These are phyloP conservation scores for Aspergillus egyptiacus DNA, from an alignment of 495 filamentous ascomycete species.

Conservation along the genomic window DNA sequence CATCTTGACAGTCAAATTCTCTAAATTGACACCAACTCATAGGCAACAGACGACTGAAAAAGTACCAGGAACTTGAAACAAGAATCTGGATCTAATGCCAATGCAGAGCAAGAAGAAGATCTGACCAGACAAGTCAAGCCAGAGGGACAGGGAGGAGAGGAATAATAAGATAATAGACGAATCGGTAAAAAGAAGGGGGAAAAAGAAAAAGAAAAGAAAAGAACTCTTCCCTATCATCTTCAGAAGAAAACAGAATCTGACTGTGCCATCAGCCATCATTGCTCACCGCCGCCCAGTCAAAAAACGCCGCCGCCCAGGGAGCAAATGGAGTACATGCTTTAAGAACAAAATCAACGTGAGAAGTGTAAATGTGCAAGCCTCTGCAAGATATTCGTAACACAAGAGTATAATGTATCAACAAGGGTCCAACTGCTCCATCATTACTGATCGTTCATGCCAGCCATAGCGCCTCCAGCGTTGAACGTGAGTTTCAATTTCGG, in stretches of 20 bases:
- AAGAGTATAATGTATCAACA: conserved; percentile 15
- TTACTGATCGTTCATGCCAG: conserved; percentile 31
- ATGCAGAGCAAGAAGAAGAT: background rate
- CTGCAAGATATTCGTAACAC: conserved; percentile 14
- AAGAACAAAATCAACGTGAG: conserved; percentile 15
- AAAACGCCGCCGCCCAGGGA: conserved; percentile 19
- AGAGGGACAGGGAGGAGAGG: background rate
- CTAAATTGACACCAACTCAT: background rate
- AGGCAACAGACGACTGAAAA: background rate
- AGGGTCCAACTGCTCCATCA: conserved; percentile 19
- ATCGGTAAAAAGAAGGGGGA: background rate
- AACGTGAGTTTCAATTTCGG: conserved; percentile 55
- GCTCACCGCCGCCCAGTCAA: conserved; percentile 19
- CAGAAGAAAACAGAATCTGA: conserved; percentile 12
- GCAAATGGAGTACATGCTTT: conserved; percentile 19
- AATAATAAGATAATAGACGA: background rate
- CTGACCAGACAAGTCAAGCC: background rate
- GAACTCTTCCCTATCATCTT: conserved; percentile 16
- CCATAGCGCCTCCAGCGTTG: conserved; percentile 38
- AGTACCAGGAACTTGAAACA: background rate
- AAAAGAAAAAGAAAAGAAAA: conserved; percentile 10
- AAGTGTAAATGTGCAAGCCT: conserved; percentile 12
- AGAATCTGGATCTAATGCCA: conserved; percentile 3
- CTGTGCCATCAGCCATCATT: conserved; percentile 24
- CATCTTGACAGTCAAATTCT: background rate